Conservation (phyloP, 192 early-diverging fungal genomes). For the Jimgerdemannia flammicorona region DNA sequence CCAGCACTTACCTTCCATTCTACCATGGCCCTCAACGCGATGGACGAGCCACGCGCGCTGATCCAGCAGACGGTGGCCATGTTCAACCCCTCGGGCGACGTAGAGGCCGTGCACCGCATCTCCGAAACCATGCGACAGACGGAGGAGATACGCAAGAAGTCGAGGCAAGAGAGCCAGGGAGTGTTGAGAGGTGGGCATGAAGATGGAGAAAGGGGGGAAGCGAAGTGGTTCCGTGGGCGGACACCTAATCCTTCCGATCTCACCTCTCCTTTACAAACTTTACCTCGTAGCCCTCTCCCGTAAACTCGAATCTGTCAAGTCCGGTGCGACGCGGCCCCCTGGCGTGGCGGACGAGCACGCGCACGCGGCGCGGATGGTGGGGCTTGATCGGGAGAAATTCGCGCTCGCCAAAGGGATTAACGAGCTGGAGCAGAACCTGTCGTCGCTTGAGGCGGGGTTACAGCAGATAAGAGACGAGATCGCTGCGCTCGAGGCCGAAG, state of each 20-base stretch:
- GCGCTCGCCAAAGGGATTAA: background rate
- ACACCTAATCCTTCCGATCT: too few relatives aligned
- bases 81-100: background rate
- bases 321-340: background rate
- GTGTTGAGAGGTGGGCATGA: background rate
- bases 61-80: background rate
- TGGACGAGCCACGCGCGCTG: background rate
- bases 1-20: too few relatives aligned
- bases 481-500: background rate
- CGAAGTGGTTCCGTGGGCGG: background rate
- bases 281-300: background rate
- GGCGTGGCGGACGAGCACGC: background rate
- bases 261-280: too few relatives aligned
- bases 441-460: background rate
- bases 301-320: background rate
- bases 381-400: background rate
- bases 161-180: background rate
- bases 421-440: background rate
- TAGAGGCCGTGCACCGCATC: background rate
- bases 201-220: background rate
- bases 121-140: background rate
- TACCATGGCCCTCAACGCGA: background rate
- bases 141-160: background rate
- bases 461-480: background rate
- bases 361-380: background rate